Conservation (phyloP, 208 protist species). For the Wallacemonas sp. region DNA sequence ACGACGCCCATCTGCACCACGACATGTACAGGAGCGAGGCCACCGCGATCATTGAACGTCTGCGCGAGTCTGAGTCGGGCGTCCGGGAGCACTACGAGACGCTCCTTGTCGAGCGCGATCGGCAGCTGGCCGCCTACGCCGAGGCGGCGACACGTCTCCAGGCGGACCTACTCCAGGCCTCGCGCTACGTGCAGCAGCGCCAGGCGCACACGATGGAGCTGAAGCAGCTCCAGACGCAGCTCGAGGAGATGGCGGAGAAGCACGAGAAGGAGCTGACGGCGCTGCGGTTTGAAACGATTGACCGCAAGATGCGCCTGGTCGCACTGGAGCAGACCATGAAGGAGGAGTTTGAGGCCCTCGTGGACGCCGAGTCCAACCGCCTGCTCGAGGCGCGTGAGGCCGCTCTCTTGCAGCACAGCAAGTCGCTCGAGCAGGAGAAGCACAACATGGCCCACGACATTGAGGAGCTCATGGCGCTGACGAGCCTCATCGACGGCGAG, state of each 20-base stretch:
- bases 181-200: constrained; percentile 58
- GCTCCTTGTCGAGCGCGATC: constrained; percentile 63
- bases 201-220: constrained; percentile 68
- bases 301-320: constrained; percentile 81
- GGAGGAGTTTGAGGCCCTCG: constrained; percentile 51
- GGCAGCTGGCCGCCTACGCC: constrained; percentile 55
- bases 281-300: constrained; percentile 78
- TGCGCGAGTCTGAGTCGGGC: constrained; percentile 28
- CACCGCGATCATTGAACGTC: constrained; percentile 33
- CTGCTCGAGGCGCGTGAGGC: constrained; percentile 50
- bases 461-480: constrained; percentile 66
- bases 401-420: constrained; percentile 46
- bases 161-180: constrained; percentile 56
- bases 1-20: constrained; percentile 32
- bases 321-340: constrained; percentile 78
- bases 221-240: constrained; percentile 59
- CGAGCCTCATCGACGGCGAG: constrained; percentile 49
- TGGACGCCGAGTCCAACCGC: constrained; percentile 44
- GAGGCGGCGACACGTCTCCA: constrained; percentile 56
- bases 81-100: constrained; percentile 50
- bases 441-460: constrained; percentile 57
- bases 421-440: constrained; percentile 55
- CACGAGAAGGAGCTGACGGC: constrained; percentile 71
- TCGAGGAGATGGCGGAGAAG: constrained; percentile 49
- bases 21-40: constrained; percentile 40